Evolutionary conservation across 805 yeast genomes (phyloP).

Genomic region (Wickerhamiella shivajii): DNA sequence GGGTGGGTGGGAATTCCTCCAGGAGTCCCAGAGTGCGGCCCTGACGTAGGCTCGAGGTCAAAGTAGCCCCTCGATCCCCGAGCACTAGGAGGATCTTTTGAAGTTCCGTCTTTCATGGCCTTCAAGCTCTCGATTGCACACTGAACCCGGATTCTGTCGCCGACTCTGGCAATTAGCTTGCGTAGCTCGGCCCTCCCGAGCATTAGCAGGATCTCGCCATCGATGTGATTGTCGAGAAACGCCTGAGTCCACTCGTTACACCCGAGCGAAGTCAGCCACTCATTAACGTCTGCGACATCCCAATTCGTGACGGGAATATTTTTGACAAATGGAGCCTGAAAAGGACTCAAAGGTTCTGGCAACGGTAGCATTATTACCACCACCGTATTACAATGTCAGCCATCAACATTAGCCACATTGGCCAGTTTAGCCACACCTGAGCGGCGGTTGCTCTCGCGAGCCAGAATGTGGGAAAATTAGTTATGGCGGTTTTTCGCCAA

Average conservation of each 20-base stretch:
- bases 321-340: slow-evolving; percentile 14
- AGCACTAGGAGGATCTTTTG: neutral
- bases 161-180: slow-evolving; percentile 63
- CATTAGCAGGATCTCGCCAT: slow-evolving; percentile 41
- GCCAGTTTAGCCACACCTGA: too few relatives aligned
- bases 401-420: too few relatives aligned
- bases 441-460: too few relatives aligned
- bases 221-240: slow-evolving; percentile 36
- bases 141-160: slow-evolving; percentile 65
- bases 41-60: neutral
- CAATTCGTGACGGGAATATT: slow-evolving; percentile 15
- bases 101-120: slow-evolving; percentile 1
- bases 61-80: slow-evolving; percentile 1
- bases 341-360: slow-evolving; percentile 20
- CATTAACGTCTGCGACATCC: slow-evolving; percentile 19
- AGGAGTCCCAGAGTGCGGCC: slow-evolving; percentile 2
- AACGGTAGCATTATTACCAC: slow-evolving; percentile 21
- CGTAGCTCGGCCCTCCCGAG: slow-evolving; percentile 49
- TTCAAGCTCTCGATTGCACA: slow-evolving; percentile 36
- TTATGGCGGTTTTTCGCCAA: too few relatives aligned
- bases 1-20: slow-evolving; percentile 1
- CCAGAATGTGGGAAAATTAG: too few relatives aligned
- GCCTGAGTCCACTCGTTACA: slow-evolving; percentile 19
- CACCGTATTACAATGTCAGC: too few relatives aligned
- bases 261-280: slow-evolving; percentile 23